Percentiles rank a stretch among this genome's conserved stretches.
phyloP scores from a whole-genome alignment of 805 yeast genomes.

The Cyberlindnera suaveolens region DNA sequence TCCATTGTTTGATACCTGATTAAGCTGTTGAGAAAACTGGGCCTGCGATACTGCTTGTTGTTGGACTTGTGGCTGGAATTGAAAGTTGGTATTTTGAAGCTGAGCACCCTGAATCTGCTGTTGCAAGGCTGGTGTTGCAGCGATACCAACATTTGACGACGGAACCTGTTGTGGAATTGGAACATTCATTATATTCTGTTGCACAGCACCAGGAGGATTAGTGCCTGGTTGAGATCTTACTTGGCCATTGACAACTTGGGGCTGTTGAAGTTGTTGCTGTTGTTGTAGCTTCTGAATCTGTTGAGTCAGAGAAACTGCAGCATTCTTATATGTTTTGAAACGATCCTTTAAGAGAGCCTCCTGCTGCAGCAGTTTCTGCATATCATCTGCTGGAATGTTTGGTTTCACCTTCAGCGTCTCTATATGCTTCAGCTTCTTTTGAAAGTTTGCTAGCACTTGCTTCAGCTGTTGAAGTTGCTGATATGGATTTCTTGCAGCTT shows the following conservation, averaged over 20 bases:
- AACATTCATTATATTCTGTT: background rate
- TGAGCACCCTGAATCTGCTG: background rate
- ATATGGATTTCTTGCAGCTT: conserved; percentile 10
- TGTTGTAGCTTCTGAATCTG: conserved; percentile 12
- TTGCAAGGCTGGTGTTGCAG: too few species aligned
- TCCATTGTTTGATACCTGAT: background rate
- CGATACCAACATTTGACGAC: too few species aligned
- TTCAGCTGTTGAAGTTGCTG: conserved; percentile 39
- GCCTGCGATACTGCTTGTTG: conserved; percentile 1
- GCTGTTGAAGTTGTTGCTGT: conserved; percentile 10
- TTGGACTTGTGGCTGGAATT: conserved; percentile 35
- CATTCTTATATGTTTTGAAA: conserved; percentile 43
- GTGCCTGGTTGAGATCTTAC: conserved; percentile 1
- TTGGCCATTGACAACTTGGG: conserved; percentile 1
- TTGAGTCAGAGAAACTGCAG: conserved; percentile 26
- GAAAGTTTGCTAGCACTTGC: conserved; percentile 41
- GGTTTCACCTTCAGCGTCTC: conserved; percentile 41
- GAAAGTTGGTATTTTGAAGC: conserved; percentile 3
- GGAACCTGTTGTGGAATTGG: background rate
- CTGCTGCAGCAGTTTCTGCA: conserved; percentile 39
- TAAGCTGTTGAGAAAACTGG: conserved; percentile 14
- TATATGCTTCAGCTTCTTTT: conserved; percentile 43
- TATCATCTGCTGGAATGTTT: conserved; percentile 38
- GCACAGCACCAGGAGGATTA: background rate
- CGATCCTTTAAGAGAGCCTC: conserved; percentile 41